phyloP scores from a whole-genome alignment of 169 alveolate species.

The Eimeria brunetti region DNA sequence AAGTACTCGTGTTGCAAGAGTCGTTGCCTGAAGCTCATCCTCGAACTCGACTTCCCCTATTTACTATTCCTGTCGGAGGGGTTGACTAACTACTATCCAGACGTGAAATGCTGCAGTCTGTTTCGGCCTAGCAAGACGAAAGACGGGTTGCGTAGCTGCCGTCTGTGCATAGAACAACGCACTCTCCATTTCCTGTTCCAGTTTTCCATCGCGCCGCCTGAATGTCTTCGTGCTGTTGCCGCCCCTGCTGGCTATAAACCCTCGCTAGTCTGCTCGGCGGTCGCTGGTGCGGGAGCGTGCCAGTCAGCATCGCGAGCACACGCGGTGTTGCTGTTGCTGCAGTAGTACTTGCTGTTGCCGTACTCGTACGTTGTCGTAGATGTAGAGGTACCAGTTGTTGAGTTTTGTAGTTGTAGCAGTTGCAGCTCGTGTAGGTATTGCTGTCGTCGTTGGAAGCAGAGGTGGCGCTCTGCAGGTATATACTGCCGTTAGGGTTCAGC shows the following conservation, averaged over 20 bases:
- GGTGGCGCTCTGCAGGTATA: background rate
- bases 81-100: background rate
- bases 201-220: constrained; percentile 51
- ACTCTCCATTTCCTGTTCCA: constrained; percentile 72
- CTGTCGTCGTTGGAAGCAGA: background rate
- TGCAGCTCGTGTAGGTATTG: background rate
- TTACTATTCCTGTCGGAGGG: background rate
- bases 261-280: constrained; percentile 17
- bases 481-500: background rate
- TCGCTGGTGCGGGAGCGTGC: constrained; percentile 6
- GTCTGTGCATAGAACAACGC: background rate
- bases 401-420: background rate
- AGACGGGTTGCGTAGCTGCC: background rate
- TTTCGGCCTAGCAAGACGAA: background rate
- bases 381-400: background rate
- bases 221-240: background rate
- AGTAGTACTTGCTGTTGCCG: background rate
- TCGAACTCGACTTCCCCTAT: background rate
- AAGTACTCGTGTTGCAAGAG: background rate
- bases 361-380: background rate
- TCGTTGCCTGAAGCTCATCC: background rate
- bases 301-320: constrained; percentile 52
- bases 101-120: background rate
- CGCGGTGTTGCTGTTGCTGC: background rate
- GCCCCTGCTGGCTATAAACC: background rate